Conservation (phyloP, 1,284 basidiomycete genomes). For the Trichosporon coremiiforme region DNA sequence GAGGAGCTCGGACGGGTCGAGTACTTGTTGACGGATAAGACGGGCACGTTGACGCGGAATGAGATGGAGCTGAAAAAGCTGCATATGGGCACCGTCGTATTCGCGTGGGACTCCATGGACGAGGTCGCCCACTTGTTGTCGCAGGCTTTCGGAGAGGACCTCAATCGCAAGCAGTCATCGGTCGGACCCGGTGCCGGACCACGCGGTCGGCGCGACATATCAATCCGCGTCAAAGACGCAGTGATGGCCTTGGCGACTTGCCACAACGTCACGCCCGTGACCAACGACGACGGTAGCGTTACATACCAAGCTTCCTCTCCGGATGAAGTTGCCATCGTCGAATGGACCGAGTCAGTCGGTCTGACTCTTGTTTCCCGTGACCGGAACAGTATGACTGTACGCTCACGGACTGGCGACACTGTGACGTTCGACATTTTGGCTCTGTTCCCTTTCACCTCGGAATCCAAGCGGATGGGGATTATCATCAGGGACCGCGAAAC, state of each 20-base stretch:
- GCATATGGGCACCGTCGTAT: slow-evolving; percentile 98
- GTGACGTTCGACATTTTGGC: slow-evolving; percentile 84
- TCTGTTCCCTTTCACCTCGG: slow-evolving; percentile 97
- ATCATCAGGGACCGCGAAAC: slow-evolving; percentile 77
- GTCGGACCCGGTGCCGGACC: slow-evolving; percentile 58
- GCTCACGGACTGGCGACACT: slow-evolving; percentile 65
- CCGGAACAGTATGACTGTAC: slow-evolving; percentile 79
- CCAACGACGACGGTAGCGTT: slow-evolving; percentile 86
- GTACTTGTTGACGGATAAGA: slow-evolving; percentile 95
- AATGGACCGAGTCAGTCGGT: slow-evolving; percentile 94
- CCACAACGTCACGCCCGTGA: slow-evolving; percentile 96
- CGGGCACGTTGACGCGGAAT: slow-evolving; percentile 96
- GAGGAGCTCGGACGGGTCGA: slow-evolving; percentile 97
- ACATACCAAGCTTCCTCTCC: slow-evolving; percentile 99
- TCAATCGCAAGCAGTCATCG: slow-evolving; percentile 42
- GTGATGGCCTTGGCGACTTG: slow-evolving; percentile 91
- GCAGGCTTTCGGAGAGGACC: slow-evolving; percentile 69
- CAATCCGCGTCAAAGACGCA: slow-evolving; percentile 88
- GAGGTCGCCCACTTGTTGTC: slow-evolving; percentile 88
- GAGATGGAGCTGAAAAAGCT: slow-evolving; percentile 99
- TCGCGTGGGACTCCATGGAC: slow-evolving; percentile 96
- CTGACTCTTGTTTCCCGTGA: slow-evolving; percentile 84
- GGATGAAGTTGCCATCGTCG: slow-evolving; percentile 98
- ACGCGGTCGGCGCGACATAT: slow-evolving; percentile 90
- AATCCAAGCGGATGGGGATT: slow-evolving; percentile 99